A percentile compares a stretch with the other conserved stretches of the same genome.
These are phyloP conservation scores for Salix arbutifolia DNA, from an alignment of 345 rosid species.

Conservation along the genomic window DNA sequence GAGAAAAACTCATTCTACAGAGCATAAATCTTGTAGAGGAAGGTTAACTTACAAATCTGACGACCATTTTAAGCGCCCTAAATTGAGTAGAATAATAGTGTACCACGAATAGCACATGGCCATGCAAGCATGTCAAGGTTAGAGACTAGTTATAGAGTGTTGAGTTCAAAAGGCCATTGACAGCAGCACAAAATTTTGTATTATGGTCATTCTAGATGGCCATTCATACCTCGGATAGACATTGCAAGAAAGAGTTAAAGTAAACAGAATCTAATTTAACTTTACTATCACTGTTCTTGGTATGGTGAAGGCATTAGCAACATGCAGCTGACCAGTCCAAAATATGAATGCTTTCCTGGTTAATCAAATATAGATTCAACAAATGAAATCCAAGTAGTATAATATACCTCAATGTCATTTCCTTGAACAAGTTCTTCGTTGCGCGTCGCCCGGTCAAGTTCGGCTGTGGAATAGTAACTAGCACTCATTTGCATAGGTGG, in stretches of 20 bases:
- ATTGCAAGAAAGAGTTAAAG: too few species aligned
- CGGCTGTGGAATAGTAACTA: conserved; percentile 62
- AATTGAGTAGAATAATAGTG: too few species aligned
- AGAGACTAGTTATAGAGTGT: not conserved
- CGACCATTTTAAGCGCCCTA: not conserved
- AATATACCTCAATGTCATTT: conserved; percentile 66
- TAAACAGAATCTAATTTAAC: not conserved
- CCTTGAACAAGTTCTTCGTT: conserved; percentile 67
- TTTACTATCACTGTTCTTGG: not conserved
- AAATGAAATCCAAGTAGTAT: not conserved
- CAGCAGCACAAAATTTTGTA: too few species aligned
- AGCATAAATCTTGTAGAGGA: not conserved
- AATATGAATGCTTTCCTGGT: not conserved
- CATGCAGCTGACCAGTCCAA: not conserved
- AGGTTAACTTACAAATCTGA: not conserved
- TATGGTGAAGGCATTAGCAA: not conserved
- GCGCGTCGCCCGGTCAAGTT: conserved; percentile 72
- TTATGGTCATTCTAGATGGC: too few species aligned
- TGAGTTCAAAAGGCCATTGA: too few species aligned
- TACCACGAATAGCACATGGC: too few species aligned
- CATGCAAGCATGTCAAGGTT: not conserved
- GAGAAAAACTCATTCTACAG: not conserved
- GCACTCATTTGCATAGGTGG: conserved; percentile 95
- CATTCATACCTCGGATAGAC: too few species aligned
- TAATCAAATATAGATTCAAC: not conserved